phyloP scores from a whole-genome alignment of 352 stramenopile species.

The Pythium utonaiense region DNA sequence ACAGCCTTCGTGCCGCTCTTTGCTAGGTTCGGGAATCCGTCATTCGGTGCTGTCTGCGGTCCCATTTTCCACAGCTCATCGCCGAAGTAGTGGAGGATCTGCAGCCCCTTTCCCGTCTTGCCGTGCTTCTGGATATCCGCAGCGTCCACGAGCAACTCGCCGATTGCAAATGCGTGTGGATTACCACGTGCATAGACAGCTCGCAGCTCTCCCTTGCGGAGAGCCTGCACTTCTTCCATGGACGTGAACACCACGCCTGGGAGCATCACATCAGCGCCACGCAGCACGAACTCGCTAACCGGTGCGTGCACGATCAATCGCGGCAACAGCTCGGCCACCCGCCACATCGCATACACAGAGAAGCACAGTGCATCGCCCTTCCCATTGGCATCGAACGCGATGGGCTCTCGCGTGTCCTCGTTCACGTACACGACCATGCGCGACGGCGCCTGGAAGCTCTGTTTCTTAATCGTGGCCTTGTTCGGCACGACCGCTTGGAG shows the following conservation, averaged over 20 bases:
- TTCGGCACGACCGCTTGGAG: slow-evolving; percentile 37
- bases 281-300: slow-evolving; percentile 78
- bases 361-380: slow-evolving; percentile 60
- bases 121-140: slow-evolving; percentile 48
- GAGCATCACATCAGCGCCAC: slow-evolving; percentile 82
- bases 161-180: slow-evolving; percentile 69
- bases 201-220: slow-evolving; percentile 65
- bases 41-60: slow-evolving; percentile 59
- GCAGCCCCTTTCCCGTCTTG: slow-evolving; percentile 67
- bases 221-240: slow-evolving; percentile 40
- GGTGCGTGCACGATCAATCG: slow-evolving; percentile 64
- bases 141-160: slow-evolving; percentile 68
- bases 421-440: slow-evolving; percentile 65
- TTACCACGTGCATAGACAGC: slow-evolving; percentile 75
- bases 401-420: slow-evolving; percentile 53
- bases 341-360: slow-evolving; percentile 73
- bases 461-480: slow-evolving; percentile 51
- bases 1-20: slow-evolving; percentile 9
- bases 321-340: slow-evolving; percentile 41
- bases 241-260: slow-evolving; percentile 70
- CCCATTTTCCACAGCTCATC: slow-evolving; percentile 79
- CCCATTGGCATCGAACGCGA: slow-evolving; percentile 70
- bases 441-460: slow-evolving; percentile 75
- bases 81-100: slow-evolving; percentile 64
- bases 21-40: slow-evolving; percentile 45